Base-by-base conservation (phyloP, 2,329 filamentous ascomycete genomes). In the Raffaelea albimanens region DNA sequence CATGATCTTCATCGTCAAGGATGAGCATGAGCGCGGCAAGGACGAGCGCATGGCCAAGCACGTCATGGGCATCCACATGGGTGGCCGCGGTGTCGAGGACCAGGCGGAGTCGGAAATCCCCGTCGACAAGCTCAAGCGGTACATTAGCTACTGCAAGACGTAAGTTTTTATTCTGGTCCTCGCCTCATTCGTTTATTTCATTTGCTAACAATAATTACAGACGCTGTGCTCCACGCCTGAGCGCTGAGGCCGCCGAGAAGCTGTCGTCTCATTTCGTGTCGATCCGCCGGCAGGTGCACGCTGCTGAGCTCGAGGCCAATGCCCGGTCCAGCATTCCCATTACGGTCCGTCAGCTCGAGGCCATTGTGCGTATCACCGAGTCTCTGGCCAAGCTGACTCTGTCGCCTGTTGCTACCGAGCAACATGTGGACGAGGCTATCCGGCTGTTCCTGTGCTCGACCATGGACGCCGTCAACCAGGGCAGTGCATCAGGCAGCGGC, bases 1-100 rank as follows among this genome's bases (percentile, higher is more conserved):
- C 66, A 96, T 98, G 87, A 97, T 98, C 55, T 98, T 97, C 71
- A 96, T 98, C 56, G 91, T 98, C 53, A 87, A 87, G 57, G 93
- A 98, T 63, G 89, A 95, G 52, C 93, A 98, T 63, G 87, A 91
- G 52, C 79, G 87, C 40, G 83, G 80, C 49, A 87, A 91, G 59
- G 93, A 98, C 61, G 88, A 96, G 69, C 83, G 77, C 4, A 97
- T 98, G 59, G 93, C 93, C 13, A 91, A 84, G 61, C 93, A 98
- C 77, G 91, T 98, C 61, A 95, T 98, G 82, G 82, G 85, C 41
- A 90, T 98, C 54, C 91, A 97, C 59, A 97, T 96, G 87, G 88
- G 89, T 50, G 86, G 87, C 14, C 81, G 85, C 46, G 85, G 87
- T 38, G 69, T 85, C 1, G 88, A 95, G 58, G 89, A 95, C 58